Evolutionary conservation across 2,329 filamentous ascomycete genomes (phyloP), one percentile per base, ranked within the genome.

Genomic region (Myrmaecium sp.): DNA sequence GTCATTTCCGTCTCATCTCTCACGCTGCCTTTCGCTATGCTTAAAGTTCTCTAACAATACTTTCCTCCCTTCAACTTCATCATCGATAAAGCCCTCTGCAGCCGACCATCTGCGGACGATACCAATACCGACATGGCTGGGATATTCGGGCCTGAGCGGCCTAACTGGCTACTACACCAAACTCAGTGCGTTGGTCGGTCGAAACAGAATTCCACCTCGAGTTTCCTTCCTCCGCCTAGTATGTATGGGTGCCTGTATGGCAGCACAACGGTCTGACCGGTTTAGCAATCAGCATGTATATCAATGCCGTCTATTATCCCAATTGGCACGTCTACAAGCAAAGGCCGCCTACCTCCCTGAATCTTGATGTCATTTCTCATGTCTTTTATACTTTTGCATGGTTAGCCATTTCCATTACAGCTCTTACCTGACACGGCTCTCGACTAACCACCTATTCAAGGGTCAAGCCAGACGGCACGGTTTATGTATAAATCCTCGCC

Each of bases 241-340:
- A n/a, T n/a, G n/a, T n/a, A n/a, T 11, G 14, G 14, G 9, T 17
- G 10, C 17, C 23, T 14, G 25, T 26, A n/a, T n/a, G n/a, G n/a
- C n/a, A n/a, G n/a, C n/a, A n/a, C n/a, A n/a, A n/a, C n/a, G n/a
- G n/a, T n/a, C 36, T n/a, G n/a, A n/a, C n/a, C n/a, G n/a, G n/a
- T n/a, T n/a, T n/a, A n/a, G n/a, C 40, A 23, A 32, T 46, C 40
- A 40, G 35, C 16, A 54, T 55, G 51, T 54, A 45, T 31, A 45
- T 67, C 42, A 89, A 89, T 49, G 79, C 74, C 13, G 75, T 82
- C 11, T 89, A 86, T 54, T 89, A 81, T 49, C 77, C 78, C n/a
- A 86, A 81, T 51, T 72, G 69, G 55, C 62, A 72, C 31, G 68
- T 82, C 37, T 82, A 83, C 52, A 62, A 65, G 30, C 67, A 74